These are phyloP conservation scores for Neocallimastix lanati DNA, from an alignment of 192 early-diverging fungal genomes.

Conservation along the genomic window DNA sequence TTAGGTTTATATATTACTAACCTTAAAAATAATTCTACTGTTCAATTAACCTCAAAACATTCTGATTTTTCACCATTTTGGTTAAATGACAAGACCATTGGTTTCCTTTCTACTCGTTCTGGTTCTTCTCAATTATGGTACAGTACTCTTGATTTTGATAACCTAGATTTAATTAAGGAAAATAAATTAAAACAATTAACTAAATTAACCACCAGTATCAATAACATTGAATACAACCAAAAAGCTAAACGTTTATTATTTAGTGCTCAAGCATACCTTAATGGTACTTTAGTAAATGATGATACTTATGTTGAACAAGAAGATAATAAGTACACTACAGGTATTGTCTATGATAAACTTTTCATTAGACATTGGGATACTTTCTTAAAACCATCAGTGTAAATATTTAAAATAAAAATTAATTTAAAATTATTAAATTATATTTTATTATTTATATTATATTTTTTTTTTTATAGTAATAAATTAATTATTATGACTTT, in stretches of 20 bases:
- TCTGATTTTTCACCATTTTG: background rate
- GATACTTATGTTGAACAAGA: background rate
- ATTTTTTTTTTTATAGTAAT: too few species aligned
- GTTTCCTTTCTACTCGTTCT: background rate
- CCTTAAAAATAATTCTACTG: background rate
- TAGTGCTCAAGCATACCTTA: background rate
- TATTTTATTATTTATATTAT: too few species aligned
- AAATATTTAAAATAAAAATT: background rate
- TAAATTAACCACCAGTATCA: background rate
- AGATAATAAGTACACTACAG: background rate
- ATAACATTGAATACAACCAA: background rate
- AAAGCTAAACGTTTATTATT: background rate
- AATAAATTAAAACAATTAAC: background rate
- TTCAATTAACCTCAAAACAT: background rate
- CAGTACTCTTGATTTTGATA: background rate
- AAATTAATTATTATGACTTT: too few species aligned
- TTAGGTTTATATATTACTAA: background rate
- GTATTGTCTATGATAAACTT: background rate
- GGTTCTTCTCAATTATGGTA: background rate
- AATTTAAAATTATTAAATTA: too few species aligned
- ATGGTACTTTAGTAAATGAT: background rate
- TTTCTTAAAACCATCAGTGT: background rate
- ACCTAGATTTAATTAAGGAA: background rate
- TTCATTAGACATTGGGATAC: background rate
- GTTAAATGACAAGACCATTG: background rate